These are phyloP conservation scores for Nepenthes alata DNA, from an alignment of 179 eudicot species.

Conservation along the genomic window DNA sequence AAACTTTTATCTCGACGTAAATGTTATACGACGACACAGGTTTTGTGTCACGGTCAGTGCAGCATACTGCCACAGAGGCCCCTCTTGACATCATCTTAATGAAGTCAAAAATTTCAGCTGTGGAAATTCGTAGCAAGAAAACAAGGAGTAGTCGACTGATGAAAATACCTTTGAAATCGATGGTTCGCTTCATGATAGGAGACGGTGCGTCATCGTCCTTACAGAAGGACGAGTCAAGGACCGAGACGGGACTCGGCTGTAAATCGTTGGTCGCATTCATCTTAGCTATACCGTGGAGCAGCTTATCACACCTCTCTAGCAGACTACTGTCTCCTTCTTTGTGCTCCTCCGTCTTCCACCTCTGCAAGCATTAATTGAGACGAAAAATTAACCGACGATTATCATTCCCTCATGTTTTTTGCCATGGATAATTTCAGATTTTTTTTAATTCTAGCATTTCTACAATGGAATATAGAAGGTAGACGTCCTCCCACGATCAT, in stretches of 20 bases:
- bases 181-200: constrained; percentile 61
- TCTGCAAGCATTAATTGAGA: constrained; percentile 18
- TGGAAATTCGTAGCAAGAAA: neutral
- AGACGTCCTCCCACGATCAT: no score
- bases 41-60: no score
- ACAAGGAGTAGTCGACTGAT: neutral
- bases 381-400: neutral
- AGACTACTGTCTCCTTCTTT: constrained; percentile 54
- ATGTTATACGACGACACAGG: no score
- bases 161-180: constrained; percentile 65
- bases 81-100: no score
- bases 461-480: no score
- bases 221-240: constrained; percentile 76
- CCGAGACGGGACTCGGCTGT: constrained; percentile 93
- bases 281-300: constrained; percentile 73
- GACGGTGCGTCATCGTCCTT: constrained; percentile 78
- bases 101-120: neutral
- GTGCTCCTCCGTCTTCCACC: constrained; percentile 51
- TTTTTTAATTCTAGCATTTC: no score
- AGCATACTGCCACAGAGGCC: no score
- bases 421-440: no score
- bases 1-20: no score
- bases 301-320: constrained; percentile 70
- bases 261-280: constrained; percentile 48
- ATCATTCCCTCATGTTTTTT: neutral